A percentile compares a stretch with the other conserved stretches of the same genome.
Evolutionary conservation across 495 filamentous ascomycete species (phyloP).

Genomic region (Neurospora sp.): DNA sequence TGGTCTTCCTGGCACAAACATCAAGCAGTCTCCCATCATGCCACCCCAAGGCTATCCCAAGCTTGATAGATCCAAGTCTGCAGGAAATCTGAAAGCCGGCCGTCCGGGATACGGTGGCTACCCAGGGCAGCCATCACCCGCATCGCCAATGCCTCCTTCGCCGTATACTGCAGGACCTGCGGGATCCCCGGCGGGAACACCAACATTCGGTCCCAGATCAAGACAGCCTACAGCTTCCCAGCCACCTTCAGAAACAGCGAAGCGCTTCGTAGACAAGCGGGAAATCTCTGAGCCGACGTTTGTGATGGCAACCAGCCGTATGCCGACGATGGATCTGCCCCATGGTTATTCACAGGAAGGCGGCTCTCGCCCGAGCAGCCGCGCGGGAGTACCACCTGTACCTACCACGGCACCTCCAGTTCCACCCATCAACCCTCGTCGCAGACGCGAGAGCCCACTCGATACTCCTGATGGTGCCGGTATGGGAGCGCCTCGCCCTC

Average conservation of each 20-base stretch:
- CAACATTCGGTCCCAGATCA: conserved; percentile 14
- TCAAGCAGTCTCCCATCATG: conserved; percentile 35
- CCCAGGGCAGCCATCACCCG: conserved; percentile 36
- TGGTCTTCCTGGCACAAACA: conserved; percentile 33
- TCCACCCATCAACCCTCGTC: conserved; percentile 61
- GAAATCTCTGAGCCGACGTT: conserved; percentile 80
- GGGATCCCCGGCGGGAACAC: conserved; percentile 19
- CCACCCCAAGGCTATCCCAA: conserved; percentile 38
- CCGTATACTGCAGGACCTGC: conserved; percentile 12
- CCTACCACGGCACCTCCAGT: conserved; percentile 41
- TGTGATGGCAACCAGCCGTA: conserved; percentile 63
- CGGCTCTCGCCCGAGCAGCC: conserved; percentile 31
- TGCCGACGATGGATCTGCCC: conserved; percentile 56
- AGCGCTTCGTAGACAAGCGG: conserved; percentile 59
- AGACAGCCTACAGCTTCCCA: conserved; percentile 34
- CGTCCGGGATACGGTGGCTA: conserved; percentile 20
- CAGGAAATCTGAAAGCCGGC: conserved; percentile 21
- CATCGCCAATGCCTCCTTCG: conserved; percentile 28
- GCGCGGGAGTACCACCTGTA: conserved; percentile 1
- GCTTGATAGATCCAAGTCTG: conserved; percentile 18
- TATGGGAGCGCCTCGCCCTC: conserved; percentile 14
- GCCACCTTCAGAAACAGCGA: conserved; percentile 37
- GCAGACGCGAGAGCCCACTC: conserved; percentile 46
- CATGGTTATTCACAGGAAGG: conserved; percentile 9
- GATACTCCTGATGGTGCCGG: conserved; percentile 39